Conservation (phyloP, 108 stramenopile species). For the Aureococcus anophagefferens region DNA sequence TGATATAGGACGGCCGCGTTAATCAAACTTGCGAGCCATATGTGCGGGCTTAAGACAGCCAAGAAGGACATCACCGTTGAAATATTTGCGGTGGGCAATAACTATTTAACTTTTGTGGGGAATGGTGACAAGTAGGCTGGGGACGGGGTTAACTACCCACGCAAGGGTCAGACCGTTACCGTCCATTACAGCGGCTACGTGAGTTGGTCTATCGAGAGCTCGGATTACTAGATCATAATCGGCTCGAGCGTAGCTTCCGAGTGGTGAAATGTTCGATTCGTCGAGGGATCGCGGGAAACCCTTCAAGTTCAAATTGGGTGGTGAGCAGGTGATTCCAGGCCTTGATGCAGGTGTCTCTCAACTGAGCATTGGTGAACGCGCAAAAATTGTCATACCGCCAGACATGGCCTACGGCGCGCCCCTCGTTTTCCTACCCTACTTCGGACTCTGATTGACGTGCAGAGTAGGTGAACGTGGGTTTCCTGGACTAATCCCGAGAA, state of each 20-base stretch:
- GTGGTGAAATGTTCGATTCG: not conserved
- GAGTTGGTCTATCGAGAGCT: too few species aligned
- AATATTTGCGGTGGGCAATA: constrained; percentile 2
- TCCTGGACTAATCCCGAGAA: constrained; percentile 32
- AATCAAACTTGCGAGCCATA: too few species aligned
- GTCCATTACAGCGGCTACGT: constrained; percentile 58
- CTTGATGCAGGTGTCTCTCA: constrained; percentile 48
- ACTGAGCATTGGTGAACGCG: constrained; percentile 52
- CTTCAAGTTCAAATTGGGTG: constrained; percentile 55
- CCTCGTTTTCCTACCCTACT: constrained; percentile 20
- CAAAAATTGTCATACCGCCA: constrained; percentile 40
- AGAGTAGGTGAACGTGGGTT: constrained; percentile 16
- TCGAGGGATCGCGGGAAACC: constrained; percentile 34
- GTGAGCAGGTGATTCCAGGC: constrained; percentile 55
- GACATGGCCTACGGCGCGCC: constrained; percentile 42
- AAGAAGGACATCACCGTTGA: constrained; percentile 20
- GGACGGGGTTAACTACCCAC: constrained; percentile 58
- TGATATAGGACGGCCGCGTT: too few species aligned
- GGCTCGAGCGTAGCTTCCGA: constrained; percentile 32
- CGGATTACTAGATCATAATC: too few species aligned
- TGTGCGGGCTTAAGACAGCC: too few species aligned
- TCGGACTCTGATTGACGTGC: constrained; percentile 23
- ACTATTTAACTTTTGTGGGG: too few species aligned
- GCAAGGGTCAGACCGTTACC: constrained; percentile 43
- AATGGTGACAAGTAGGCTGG: constrained; percentile 22